Conservation (phyloP, 768 basidiomycete species). For the Mycena haematopus region DNA sequence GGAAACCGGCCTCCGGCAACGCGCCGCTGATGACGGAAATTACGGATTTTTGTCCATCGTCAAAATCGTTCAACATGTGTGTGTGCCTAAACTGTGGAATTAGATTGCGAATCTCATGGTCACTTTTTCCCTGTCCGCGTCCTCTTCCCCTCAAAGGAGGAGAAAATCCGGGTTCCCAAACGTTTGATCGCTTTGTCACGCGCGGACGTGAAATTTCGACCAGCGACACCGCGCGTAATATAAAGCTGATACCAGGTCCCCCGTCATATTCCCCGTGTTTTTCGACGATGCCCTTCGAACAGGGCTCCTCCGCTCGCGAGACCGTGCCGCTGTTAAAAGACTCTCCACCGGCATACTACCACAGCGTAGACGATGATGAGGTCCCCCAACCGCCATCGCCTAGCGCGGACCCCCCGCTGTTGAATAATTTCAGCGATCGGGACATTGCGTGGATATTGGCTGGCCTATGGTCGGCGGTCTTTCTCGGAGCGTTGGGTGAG, state of each 20-base stretch:
- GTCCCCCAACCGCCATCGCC: constrained; percentile 40
- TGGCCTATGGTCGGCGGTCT: constrained; percentile 83
- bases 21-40: constrained; percentile 26
- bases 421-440: constrained; percentile 55
- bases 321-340: constrained; percentile 64
- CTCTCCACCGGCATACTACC: constrained; percentile 51
- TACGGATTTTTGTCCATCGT: constrained; percentile 27
- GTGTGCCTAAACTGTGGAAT: constrained; percentile 44
- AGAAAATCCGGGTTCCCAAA: constrained; percentile 25
- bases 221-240: constrained; percentile 29
- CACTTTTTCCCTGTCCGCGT: constrained; percentile 34
- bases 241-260: constrained; percentile 24
- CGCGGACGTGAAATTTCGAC: constrained; percentile 39
- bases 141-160: constrained; percentile 31
- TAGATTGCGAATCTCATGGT: constrained; percentile 45
- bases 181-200: constrained; percentile 44
- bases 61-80: constrained; percentile 41
- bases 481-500: constrained; percentile 83
- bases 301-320: constrained; percentile 53
- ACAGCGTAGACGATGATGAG: constrained; percentile 52
- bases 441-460: constrained; percentile 75
- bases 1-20: constrained; percentile 12
- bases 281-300: constrained; percentile 49
- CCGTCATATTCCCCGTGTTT: constrained; percentile 32
- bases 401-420: constrained; percentile 37